These are phyloP conservation scores for Pyrus communis DNA, from an alignment of 306 rosid genomes.

Conservation along the genomic window DNA sequence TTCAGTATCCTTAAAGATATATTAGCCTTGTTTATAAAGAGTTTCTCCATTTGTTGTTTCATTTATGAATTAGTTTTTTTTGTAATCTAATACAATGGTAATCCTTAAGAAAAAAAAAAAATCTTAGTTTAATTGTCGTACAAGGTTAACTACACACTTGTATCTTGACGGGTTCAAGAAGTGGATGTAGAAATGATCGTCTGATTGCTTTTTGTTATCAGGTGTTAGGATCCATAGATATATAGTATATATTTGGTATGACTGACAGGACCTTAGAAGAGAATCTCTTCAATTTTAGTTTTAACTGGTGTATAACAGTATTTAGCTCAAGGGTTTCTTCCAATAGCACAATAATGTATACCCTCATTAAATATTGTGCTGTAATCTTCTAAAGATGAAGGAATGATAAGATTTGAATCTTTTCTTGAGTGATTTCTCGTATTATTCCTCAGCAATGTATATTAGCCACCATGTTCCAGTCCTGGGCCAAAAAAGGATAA, in stretches of 20 bases:
- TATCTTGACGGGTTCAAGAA: neutral
- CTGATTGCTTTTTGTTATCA: neutral
- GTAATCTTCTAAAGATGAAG: neutral
- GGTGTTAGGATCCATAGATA: neutral
- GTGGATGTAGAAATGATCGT: neutral
- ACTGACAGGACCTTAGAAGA: neutral
- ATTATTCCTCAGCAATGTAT: neutral
- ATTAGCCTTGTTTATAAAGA: neutral
- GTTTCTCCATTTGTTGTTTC: conserved; percentile 1
- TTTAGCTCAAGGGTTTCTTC: neutral
- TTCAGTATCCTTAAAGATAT: neutral
- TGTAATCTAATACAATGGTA: neutral
- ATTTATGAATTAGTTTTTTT: conserved; percentile 1
- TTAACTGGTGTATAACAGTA: neutral
- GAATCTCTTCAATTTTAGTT: neutral
- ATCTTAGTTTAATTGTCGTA: neutral
- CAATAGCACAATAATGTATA: neutral
- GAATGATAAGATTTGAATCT: neutral
- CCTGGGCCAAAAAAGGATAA: neutral
- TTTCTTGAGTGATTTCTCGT: neutral
- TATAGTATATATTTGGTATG: neutral
- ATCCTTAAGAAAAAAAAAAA: neutral
- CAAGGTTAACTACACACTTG: neutral
- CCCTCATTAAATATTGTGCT: neutral
- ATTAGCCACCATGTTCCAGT: neutral